Conservation (phyloP, 2,329 filamentous ascomycete species). For the Botryotinia convoluta region DNA sequence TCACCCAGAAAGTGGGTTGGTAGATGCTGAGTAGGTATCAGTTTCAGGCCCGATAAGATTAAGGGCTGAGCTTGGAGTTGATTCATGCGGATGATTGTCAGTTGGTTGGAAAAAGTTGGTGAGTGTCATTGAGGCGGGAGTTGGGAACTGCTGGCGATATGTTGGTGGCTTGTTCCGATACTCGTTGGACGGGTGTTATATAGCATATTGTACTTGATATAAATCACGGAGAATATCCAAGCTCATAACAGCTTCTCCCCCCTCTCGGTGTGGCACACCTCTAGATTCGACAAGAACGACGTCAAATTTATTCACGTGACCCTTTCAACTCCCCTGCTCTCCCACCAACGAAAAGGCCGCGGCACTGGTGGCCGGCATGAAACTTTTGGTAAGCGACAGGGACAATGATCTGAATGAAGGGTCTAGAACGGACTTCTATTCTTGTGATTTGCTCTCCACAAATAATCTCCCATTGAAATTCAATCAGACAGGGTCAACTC, state of each 20-base stretch:
- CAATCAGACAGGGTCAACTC: background rate
- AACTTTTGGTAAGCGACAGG: background rate
- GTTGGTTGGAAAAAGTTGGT: background rate
- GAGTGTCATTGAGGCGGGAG: background rate
- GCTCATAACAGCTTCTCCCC: background rate
- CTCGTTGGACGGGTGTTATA: background rate
- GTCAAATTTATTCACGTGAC: background rate
- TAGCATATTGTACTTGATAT: background rate
- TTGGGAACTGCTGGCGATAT: background rate
- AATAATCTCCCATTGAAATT: background rate
- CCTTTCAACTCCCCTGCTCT: background rate
- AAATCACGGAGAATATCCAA: no score
- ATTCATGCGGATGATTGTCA: background rate
- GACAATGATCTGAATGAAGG: background rate
- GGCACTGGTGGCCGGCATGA: background rate
- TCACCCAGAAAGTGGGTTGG: no score
- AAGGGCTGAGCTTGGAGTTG: background rate
- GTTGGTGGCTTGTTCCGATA: background rate
- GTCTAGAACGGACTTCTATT: background rate
- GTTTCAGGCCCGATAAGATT: background rate
- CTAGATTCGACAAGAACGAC: background rate
- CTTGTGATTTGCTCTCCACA: conserved; percentile 2
- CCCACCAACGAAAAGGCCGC: background rate
- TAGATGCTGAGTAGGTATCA: background rate
- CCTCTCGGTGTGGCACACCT: background rate